Evolutionary conservation across 2,329 filamentous ascomycete species (phyloP).

Genomic region (Seiridium unicorne): DNA sequence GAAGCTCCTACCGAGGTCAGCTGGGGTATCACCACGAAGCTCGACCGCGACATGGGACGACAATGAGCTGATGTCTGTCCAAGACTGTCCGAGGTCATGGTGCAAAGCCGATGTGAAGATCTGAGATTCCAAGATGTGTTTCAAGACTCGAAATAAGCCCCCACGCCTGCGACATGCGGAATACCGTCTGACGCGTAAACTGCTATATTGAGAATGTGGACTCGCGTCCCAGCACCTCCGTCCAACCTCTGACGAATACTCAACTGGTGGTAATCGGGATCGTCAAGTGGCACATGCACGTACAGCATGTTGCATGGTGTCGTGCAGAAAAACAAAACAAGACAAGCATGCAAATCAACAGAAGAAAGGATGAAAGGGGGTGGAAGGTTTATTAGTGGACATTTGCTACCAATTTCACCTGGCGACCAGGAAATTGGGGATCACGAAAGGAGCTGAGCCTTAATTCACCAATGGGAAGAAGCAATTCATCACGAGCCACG

Average conservation of each 20-base stretch:
- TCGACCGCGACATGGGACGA: no score
- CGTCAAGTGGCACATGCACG: no score
- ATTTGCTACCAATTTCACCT: constrained; percentile 1
- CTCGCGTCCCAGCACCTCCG: not conserved
- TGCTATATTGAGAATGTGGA: not conserved
- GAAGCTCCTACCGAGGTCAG: no score
- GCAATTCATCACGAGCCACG: not conserved
- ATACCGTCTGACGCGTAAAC: not conserved
- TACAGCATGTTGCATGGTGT: no score
- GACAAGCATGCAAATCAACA: not conserved
- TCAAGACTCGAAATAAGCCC: not conserved
- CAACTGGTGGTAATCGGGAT: no score
- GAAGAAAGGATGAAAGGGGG: not conserved
- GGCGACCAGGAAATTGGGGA: not conserved
- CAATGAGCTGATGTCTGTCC: no score
- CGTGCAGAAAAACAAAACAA: no score
- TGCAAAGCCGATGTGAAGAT: not conserved
- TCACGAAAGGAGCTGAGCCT: not conserved
- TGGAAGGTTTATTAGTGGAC: not conserved
- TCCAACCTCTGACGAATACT: not conserved
- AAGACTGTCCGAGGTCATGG: no score
- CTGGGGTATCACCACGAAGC: no score
- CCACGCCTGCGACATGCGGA: not conserved
- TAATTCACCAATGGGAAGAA: constrained; percentile 1
- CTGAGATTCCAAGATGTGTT: not conserved